Conservation (phyloP, 164 flowering plant genomes). For the Magnolia kwangsiensis region DNA sequence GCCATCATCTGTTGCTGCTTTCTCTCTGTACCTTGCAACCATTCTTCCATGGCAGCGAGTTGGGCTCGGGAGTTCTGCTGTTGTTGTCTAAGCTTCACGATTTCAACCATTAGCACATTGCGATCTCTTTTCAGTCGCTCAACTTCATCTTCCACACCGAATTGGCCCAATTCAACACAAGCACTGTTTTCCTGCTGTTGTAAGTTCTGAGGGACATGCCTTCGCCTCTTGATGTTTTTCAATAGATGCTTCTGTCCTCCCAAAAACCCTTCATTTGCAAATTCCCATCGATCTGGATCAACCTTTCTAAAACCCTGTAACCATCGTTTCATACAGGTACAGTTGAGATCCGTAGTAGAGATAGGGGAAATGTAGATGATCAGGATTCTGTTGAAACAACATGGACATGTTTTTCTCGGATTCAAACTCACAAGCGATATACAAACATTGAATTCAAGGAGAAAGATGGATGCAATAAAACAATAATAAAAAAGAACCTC, state of each 20-base stretch:
- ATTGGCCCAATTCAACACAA: conserved; percentile 57
- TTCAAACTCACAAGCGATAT: neutral
- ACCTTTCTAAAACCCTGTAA: conserved; percentile 84
- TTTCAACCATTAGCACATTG: conserved; percentile 46
- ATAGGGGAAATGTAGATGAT: neutral
- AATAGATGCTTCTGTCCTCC: conserved; percentile 78
- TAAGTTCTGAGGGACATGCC: conserved; percentile 26
- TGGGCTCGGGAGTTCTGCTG: conserved; percentile 44
- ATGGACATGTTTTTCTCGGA: neutral
- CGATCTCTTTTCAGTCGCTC: conserved; percentile 59
- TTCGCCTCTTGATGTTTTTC: conserved; percentile 71
- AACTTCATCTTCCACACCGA: conserved; percentile 53
- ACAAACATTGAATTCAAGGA: neutral
- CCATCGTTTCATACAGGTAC: neutral
- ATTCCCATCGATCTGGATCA: conserved; percentile 91
- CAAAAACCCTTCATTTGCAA: conserved; percentile 80
- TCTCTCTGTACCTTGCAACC: conserved; percentile 43
- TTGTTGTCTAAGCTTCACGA: conserved; percentile 54
- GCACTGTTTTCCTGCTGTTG: conserved; percentile 32
- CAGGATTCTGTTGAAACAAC: neutral
- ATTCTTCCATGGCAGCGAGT: conserved; percentile 40
- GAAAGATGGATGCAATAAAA: neutral
- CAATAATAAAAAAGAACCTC: neutral
- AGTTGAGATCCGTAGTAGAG: conserved; percentile 7
- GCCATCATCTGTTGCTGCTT: conserved; percentile 65